These are phyloP conservation scores for Coniochaeta prunicola DNA, from an alignment of 2,329 filamentous ascomycete genomes.

Conservation along the genomic window DNA sequence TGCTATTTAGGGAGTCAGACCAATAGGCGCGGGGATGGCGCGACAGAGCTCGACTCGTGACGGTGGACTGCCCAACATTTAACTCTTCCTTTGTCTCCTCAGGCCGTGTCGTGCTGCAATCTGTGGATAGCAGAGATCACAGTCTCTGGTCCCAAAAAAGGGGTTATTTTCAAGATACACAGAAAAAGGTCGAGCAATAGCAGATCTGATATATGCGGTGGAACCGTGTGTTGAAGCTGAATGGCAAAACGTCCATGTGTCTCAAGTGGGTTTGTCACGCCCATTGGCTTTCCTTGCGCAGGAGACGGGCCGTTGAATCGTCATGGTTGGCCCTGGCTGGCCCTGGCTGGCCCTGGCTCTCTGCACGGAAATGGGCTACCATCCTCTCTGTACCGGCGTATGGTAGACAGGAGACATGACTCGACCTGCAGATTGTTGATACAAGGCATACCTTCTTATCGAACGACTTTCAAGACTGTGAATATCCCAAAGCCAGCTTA, in stretches of 20 bases:
- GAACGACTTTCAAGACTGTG: no score
- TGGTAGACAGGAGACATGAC: no score
- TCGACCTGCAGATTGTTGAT: no score
- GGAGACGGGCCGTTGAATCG: not conserved
- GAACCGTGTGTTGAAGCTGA: not conserved
- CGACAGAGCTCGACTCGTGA: not conserved
- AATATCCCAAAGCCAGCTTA: no score
- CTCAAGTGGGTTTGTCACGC: not conserved
- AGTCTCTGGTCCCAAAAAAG: not conserved
- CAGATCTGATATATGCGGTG: not conserved
- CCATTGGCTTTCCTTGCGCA: not conserved
- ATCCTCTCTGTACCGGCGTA: not conserved
- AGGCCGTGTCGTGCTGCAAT: not conserved
- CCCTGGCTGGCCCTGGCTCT: not conserved
- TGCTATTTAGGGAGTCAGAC: not conserved
- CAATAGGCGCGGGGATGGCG: not conserved
- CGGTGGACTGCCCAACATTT: not conserved
- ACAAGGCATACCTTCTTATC: no score
- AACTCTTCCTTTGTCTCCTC: not conserved
- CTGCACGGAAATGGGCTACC: not conserved
- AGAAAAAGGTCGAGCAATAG: not conserved
- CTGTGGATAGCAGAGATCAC: not conserved
- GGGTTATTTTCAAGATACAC: not conserved
- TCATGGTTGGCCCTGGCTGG: not conserved
- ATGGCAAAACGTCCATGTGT: not conserved